phyloP scores from a whole-genome alignment of 306 rosid species.

The Cucurbita maxima region DNA sequence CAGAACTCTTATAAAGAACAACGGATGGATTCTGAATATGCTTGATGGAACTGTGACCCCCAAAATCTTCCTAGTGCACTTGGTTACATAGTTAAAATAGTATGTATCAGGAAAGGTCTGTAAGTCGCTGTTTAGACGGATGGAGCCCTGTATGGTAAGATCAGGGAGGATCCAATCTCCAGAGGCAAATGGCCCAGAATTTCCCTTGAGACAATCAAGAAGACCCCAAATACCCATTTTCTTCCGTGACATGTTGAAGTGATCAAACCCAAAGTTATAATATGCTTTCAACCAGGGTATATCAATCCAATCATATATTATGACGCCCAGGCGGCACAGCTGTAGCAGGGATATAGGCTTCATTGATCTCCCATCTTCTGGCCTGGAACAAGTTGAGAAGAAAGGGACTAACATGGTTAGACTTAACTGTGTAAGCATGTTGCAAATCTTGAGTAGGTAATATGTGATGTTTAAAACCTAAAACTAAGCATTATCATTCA shows the following conservation, averaged over 20 bases:
- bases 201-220: slow-evolving; percentile 57
- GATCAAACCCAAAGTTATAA: slow-evolving; percentile 92
- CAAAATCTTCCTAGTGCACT: slow-evolving; percentile 62
- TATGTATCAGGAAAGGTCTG: slow-evolving; percentile 70
- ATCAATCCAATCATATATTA: slow-evolving; percentile 84
- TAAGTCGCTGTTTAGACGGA: slow-evolving; percentile 35
- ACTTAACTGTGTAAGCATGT: too few species aligned
- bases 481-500: not conserved
- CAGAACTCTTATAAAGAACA: slow-evolving; percentile 72
- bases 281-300: slow-evolving; percentile 71
- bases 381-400: slow-evolving; percentile 32
- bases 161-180: slow-evolving; percentile 98
- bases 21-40: slow-evolving; percentile 57
- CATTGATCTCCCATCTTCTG: slow-evolving; percentile 78
- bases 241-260: slow-evolving; percentile 72
- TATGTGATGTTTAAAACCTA: not conserved
- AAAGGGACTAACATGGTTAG: too few species aligned
- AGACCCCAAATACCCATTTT: slow-evolving; percentile 74
- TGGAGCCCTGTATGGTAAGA: slow-evolving; percentile 92
- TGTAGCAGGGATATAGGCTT: slow-evolving; percentile 69
- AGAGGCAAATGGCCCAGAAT: slow-evolving; percentile 77
- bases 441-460: not conserved
- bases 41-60: slow-evolving; percentile 75
- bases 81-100: slow-evolving; percentile 92
- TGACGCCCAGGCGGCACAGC: slow-evolving; percentile 71